phyloP scores from a whole-genome alignment of 176 grass and related monocot genomes.

The Sorghum bicolor region DNA sequence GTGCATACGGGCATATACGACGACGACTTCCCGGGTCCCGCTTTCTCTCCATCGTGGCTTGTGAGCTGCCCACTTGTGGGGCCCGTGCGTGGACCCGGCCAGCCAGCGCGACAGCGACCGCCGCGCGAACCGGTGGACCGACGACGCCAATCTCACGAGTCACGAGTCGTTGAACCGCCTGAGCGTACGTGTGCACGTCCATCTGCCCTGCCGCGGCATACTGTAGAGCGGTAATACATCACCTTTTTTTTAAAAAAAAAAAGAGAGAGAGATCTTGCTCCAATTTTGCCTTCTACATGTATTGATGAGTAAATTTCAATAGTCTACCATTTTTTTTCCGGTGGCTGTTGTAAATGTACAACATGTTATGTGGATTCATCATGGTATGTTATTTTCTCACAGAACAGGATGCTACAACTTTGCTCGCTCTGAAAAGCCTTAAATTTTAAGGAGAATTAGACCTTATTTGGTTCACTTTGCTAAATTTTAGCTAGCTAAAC shows the following conservation, averaged over 20 bases:
- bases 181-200: not conserved
- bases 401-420: too few species aligned
- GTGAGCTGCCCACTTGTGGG: not conserved
- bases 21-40: not conserved
- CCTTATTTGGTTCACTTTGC: too few species aligned
- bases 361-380: not conserved
- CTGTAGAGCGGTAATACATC: too few species aligned
- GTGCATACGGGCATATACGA: not conserved
- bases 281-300: not conserved
- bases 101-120: constrained; percentile 22
- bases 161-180: not conserved
- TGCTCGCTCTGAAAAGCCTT: too few species aligned
- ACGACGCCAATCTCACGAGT: not conserved
- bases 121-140: not conserved
- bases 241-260: too few species aligned
- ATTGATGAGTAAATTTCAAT: not conserved
- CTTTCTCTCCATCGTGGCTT: not conserved
- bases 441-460: too few species aligned
- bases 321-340: not conserved
- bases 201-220: too few species aligned
- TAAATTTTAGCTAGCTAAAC: too few species aligned
- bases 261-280: not conserved
- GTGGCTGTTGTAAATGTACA: too few species aligned
- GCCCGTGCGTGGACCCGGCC: constrained; percentile 4
- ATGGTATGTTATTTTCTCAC: not conserved